Evolutionary conservation across 1,139 yeast species (phyloP).

Genomic region (Pichia sp.): DNA sequence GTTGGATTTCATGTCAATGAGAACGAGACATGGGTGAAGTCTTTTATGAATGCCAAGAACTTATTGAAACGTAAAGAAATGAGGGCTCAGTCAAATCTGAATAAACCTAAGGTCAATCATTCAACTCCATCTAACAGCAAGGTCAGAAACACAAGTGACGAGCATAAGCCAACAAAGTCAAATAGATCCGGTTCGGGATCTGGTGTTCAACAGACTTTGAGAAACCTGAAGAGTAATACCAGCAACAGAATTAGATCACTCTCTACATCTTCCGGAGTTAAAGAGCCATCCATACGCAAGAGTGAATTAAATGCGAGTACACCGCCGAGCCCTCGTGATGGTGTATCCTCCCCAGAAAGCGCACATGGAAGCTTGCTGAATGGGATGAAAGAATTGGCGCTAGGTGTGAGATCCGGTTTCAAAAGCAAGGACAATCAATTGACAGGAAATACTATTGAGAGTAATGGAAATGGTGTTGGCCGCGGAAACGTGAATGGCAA

Average conservation of each 20-base stretch:
- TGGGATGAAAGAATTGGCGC: constrained; percentile 5
- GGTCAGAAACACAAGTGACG: background rate
- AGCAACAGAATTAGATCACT: constrained; percentile 5
- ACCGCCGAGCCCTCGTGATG: no score
- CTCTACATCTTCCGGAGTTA: constrained; percentile 2
- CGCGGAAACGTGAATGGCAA: background rate
- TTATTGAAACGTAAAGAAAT: constrained; percentile 23
- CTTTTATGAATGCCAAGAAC: constrained; percentile 41
- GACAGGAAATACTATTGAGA: background rate
- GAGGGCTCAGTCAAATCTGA: constrained; percentile 2
- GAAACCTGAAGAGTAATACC: constrained; percentile 9
- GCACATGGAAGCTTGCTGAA: constrained; percentile 5
- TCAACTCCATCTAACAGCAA: background rate
- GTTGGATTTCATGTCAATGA: constrained; percentile 32
- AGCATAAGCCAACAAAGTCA: background rate
- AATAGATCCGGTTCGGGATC: constrained; percentile 1
- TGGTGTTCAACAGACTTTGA: constrained; percentile 8
- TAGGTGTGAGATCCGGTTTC: constrained; percentile 5
- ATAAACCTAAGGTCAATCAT: background rate
- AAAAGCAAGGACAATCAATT: background rate
- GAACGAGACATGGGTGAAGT: constrained; percentile 39
- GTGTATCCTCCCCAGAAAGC: no score
- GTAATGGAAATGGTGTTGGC: background rate
- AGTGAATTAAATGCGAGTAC: no score
- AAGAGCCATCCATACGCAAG: no score